Evolutionary conservation across 805 yeast species (phyloP), one percentile per base, ranked within the genome.

Genomic region (Ogataea degrootiae): DNA sequence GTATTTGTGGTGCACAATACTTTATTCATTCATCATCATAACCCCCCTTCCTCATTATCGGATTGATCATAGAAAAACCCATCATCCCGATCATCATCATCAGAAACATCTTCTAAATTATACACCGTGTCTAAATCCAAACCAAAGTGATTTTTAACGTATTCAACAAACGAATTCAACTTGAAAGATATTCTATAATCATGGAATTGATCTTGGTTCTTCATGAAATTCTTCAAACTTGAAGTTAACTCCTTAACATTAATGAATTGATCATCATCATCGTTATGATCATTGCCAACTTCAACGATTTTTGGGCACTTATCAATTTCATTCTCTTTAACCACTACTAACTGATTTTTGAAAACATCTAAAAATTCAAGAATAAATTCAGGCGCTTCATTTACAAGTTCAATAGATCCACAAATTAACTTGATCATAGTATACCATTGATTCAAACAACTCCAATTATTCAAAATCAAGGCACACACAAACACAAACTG

Each of bases 371-470:
- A 46, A 39, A 78, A 68, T 5, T 52, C 47, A 0, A 50, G 41
- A 21, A 66, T 68, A 34, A 77, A 62, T 0, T 37, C 19, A 0
- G 59, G 49, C 12, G 67, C 49, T 2, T 48, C 37, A 1, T 29
- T 40, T 3, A 75, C 44, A 15, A 69, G 47, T 5, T 63, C 60
- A 17, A 52, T 56, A 44, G 73, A 68, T 42, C 67, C 62, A 51
- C 73, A 66, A 3, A 76, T 26, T 11, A 84, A 57, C 41, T 71
- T 73, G 12, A 79, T 53, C 34, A 83, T 51, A 17, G 68, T 70
- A 45, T 76, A 70, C 91, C 91, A 85, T 54, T 84, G 90, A 19
- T 76, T 66, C 17, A 79, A 74, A 14, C 84, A 79, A 17, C 86
- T 77, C 56, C 77, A 76, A 60, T 84, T 86, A 15, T 84, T 87